Base-by-base conservation (phyloP, 345 rosid species). In the Heritiera littoralis region DNA sequence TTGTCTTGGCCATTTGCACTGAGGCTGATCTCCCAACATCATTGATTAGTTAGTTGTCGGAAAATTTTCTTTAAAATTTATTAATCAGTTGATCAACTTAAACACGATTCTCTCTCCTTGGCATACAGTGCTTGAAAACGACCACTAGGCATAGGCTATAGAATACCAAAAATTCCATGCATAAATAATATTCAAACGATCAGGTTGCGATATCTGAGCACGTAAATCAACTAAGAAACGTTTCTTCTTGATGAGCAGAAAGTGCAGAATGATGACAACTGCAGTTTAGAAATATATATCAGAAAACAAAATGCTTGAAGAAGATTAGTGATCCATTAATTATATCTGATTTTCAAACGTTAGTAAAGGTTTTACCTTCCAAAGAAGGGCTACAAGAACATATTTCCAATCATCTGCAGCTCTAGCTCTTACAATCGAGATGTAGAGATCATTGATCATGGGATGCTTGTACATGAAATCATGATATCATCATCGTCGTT, bases 61-160 rank as follows among this genome's bases (percentile, higher is more conserved):
- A 59, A 54, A 51, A n/a, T 38, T 49, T 66, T 49, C 59, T 5
- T 32, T 38, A 6, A 48, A 1, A 7, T 48, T 70, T 49, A 30
- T 6, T 71, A 13, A 14, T 71, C 18, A 12, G 40, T 69, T 69
- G 11, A 12, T 69, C 20, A 70, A 70, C 55, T 70, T 48, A 45
- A 49, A 28, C 74, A 70, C 74, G 74, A 23, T 51, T 69, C 58
- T 69, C 74, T 23, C n/a, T 48, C 74, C 4, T 69, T 23, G 11
- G 56, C 46, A 69, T 46, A 69, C 9, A 69, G 46, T 66, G 56
- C n/a, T 69, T 23, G 6, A 6, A 23, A 23, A 46, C 18, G 7
- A 45, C 54, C n/a, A 10, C 38, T 28, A 20, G 38, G 18, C 15
- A 18, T 28, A 20, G 38, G 18, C 15, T 20, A 23, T 10, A 45